Percentiles rank a stretch among this genome's conserved stretches.
phyloP scores from a whole-genome alignment of 192 early-diverging fungal species.

The Kickxella alabastrina region DNA sequence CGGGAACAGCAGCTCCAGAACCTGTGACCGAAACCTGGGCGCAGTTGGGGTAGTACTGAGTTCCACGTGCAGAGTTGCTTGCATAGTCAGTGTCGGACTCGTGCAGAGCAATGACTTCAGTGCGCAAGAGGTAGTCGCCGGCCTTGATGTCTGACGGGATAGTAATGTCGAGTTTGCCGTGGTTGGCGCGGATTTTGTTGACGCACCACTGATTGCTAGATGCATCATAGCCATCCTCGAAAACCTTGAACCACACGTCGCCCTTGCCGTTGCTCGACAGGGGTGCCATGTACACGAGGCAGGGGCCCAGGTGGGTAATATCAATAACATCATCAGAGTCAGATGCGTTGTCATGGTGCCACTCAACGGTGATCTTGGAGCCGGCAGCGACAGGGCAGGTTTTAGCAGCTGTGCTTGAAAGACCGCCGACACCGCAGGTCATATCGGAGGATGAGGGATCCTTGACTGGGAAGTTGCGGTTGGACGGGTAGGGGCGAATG shows the following conservation, averaged over 20 bases:
- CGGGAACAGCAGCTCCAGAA: not conserved
- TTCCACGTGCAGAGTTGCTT: not conserved
- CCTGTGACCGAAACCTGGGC: constrained; percentile 7
- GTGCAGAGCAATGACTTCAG: constrained; percentile 10
- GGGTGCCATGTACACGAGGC: constrained; percentile 15
- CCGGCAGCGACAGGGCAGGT: constrained; percentile 13
- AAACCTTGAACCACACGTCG: constrained; percentile 15
- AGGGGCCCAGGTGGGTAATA: constrained; percentile 4
- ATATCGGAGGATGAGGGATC: constrained; percentile 4
- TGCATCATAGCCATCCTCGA: constrained; percentile 10
- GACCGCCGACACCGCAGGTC: constrained; percentile 6
- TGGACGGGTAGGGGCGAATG: constrained; percentile 6
- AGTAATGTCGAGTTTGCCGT: constrained; percentile 7
- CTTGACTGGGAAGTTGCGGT: constrained; percentile 11
- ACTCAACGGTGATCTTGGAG: constrained; percentile 7
- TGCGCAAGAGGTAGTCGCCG: constrained; percentile 9
- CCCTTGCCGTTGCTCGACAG: constrained; percentile 4
- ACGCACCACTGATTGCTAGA: constrained; percentile 1
- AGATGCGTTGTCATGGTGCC: constrained; percentile 6
- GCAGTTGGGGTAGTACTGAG: constrained; percentile 13
- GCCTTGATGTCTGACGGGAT: constrained; percentile 6
- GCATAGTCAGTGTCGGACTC: constrained; percentile 3
- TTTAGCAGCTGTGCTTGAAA: not conserved
- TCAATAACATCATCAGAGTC: constrained; percentile 4
- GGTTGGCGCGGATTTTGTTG: constrained; percentile 7